These are phyloP conservation scores for Daldinia vernicosa DNA, from an alignment of 495 filamentous ascomycete species.

Conservation along the genomic window DNA sequence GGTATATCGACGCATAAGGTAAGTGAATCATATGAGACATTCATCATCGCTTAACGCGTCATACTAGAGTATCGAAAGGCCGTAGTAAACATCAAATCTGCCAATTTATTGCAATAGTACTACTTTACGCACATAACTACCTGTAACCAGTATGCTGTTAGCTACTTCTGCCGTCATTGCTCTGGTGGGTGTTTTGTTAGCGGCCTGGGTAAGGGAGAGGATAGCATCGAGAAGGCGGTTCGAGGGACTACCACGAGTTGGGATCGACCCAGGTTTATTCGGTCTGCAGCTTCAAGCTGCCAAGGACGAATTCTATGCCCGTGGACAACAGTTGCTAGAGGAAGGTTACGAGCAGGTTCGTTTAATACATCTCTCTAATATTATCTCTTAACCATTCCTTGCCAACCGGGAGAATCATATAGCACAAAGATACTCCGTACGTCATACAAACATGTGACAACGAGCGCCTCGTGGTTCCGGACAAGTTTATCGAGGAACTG, in stretches of 20 bases:
- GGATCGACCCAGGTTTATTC: background rate
- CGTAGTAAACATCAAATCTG: background rate
- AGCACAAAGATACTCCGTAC: background rate
- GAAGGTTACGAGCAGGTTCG: background rate
- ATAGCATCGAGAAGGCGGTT: background rate
- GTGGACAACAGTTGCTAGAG: background rate
- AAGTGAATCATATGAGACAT: background rate
- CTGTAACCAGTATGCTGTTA: background rate
- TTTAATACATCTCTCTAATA: background rate
- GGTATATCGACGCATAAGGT: background rate
- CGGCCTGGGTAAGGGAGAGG: background rate
- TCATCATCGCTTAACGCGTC: too few species aligned
- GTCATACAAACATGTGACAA: background rate
- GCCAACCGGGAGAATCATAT: background rate
- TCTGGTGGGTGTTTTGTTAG: background rate
- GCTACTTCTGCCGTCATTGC: background rate
- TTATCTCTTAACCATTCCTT: background rate
- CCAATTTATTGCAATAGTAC: background rate
- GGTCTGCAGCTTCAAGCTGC: background rate
- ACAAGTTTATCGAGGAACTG: background rate
- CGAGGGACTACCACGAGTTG: background rate
- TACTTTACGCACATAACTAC: background rate
- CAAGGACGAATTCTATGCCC: background rate
- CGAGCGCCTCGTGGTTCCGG: background rate
- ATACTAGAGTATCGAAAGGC: background rate